Evolutionary conservation across 306 rosid species (phyloP).

Genomic region (Bauhinia variegata): DNA sequence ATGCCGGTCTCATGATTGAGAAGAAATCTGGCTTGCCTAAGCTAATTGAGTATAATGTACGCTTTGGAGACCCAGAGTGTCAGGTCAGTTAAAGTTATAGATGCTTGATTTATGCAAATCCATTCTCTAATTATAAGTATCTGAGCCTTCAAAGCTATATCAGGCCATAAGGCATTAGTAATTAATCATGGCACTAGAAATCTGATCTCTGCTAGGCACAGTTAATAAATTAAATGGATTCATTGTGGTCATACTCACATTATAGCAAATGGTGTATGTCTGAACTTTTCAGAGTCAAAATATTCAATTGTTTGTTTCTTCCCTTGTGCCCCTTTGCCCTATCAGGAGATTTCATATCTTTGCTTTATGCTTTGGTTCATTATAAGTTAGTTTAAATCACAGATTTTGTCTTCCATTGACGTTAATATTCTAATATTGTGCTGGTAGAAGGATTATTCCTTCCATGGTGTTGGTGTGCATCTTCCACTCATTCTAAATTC

Average conservation of each 20-base stretch:
- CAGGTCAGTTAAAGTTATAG: constrained; percentile 68
- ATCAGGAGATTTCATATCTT: not conserved
- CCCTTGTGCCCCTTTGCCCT: not conserved
- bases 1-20: constrained; percentile 97
- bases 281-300: constrained; percentile 1
- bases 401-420: not conserved
- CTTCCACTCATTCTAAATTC: constrained; percentile 7
- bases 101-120: constrained; percentile 10
- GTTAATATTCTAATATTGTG: not conserved
- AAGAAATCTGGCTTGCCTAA: constrained; percentile 91
- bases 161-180: not conserved
- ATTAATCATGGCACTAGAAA: not conserved
- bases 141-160: not conserved
- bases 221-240: constrained; percentile 15
- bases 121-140: constrained; percentile 12
- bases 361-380: not conserved
- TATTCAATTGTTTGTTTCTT: not conserved
- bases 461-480: not conserved
- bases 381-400: constrained; percentile 12
- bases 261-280: not conserved
- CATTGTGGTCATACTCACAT: not conserved
- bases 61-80: constrained; percentile 99
- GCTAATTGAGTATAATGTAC: constrained; percentile 92
- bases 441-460: too few species aligned
- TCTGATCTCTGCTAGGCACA: constrained; percentile 14